Base-by-base conservation (phyloP, 306 rosid genomes). In the Potentilla sterilis region DNA sequence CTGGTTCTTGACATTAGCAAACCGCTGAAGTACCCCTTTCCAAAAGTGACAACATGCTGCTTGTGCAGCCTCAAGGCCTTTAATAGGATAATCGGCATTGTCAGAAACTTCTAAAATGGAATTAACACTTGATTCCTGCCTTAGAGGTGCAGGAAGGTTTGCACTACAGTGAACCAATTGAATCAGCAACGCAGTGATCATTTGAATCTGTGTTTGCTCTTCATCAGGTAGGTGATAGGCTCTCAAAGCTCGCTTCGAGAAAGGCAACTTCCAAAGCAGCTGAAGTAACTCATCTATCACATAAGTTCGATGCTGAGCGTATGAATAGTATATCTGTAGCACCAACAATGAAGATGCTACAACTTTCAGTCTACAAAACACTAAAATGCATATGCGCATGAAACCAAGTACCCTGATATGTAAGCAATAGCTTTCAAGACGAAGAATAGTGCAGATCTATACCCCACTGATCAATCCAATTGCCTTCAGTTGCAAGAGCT, bases 121-220 rank as follows among this genome's bases (percentile, higher is more conserved):
- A 88, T 82, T 89, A 71, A 89, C 80, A 70, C 78, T 84, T 34
- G 97, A 81, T 79, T 88, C 87, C 72, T 85, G 88, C 85, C 99
- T 92, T 82, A 96, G 78, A 42, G 91, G 73, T 76, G 88, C 91
- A 58, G 99, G 99, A 78, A 96, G 89, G 87, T 96, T 92, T 72
- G 99, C 85, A 85, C 99, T 92, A 83, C 87, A 86, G 64, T 92
- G 97, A 74, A 96, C 89, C 81, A 92, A 83, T 82, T 96, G 99
- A 85, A 92, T 89, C 77, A 96, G 84, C 84, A 96, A 85, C 78
- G 98, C 99, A 70, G 97, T 89, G 75, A 92, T 82, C 99, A 96
- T 96, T 75, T 96, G 99, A 83, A 96, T 92, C 90, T 92, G 99
- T 75, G 91, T 87, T 83, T 92, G 99, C 77, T 95, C 99, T 82